phyloP scores from a whole-genome alignment of 2,329 filamentous ascomycete species.

The Cytospora mali region DNA sequence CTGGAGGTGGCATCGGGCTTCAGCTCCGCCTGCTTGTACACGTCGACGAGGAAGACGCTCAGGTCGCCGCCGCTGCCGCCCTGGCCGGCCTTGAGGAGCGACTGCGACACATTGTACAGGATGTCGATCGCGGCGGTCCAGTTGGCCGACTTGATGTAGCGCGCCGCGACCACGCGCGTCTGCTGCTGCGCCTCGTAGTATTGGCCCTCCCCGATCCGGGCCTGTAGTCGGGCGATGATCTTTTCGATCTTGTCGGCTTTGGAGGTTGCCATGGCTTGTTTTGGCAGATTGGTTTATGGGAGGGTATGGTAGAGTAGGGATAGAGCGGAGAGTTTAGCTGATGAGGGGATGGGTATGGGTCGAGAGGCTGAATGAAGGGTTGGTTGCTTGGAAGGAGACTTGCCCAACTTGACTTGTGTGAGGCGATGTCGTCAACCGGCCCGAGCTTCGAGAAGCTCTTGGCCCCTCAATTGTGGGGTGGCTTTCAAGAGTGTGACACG shows the following conservation, averaged over 20 bases:
- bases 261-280: slow-evolving; percentile 27
- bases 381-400: background rate
- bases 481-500: background rate
- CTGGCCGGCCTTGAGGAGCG: slow-evolving; percentile 88
- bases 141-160: slow-evolving; percentile 87
- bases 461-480: background rate
- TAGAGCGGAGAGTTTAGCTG: background rate
- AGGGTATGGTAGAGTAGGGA: background rate
- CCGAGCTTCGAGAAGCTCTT: slow-evolving; percentile 9
- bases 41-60: slow-evolving; percentile 83
- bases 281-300: background rate
- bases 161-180: slow-evolving; percentile 89
- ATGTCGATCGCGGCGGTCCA: slow-evolving; percentile 86
- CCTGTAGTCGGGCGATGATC: slow-evolving; percentile 70
- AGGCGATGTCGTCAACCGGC: slow-evolving; percentile 5
- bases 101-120: slow-evolving; percentile 78
- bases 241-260: slow-evolving; percentile 54
- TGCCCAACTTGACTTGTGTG: background rate
- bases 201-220: slow-evolving; percentile 69
- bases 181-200: slow-evolving; percentile 99
- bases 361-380: background rate
- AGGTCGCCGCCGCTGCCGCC: slow-evolving; percentile 91
- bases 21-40: slow-evolving; percentile 85
- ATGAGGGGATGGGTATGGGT: background rate
- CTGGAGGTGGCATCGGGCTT: slow-evolving; percentile 74